Evolutionary conservation across 352 stramenopile genomes (phyloP).

Genomic region (Globisporangium mamillatum): DNA sequence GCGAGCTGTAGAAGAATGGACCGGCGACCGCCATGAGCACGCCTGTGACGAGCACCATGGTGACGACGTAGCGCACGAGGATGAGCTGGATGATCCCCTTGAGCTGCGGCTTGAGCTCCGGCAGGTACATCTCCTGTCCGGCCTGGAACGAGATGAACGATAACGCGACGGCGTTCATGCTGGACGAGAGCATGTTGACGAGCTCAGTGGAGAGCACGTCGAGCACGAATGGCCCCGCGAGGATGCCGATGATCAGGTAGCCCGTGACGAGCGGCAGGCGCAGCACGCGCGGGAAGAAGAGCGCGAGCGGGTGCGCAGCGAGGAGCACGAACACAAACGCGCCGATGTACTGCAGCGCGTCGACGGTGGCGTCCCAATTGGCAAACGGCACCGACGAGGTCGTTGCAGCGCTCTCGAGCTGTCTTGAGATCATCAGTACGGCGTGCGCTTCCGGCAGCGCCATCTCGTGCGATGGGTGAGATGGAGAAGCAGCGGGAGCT

Average conservation of each 20-base stretch:
- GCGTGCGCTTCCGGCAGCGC: not conserved
- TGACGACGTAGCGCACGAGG: constrained; percentile 44
- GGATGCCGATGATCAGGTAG: constrained; percentile 57
- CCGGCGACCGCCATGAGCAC: constrained; percentile 26
- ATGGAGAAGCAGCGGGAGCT: too few relatives aligned
- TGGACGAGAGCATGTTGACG: constrained; percentile 45
- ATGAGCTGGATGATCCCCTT: constrained; percentile 49
- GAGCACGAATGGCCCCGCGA: constrained; percentile 49
- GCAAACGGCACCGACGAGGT: not conserved
- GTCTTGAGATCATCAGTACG: not conserved
- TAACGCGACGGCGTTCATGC: constrained; percentile 46
- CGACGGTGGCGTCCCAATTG: not conserved
- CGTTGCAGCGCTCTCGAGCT: not conserved
- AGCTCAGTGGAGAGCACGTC: constrained; percentile 31
- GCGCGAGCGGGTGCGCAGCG: constrained; percentile 46
- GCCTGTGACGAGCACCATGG: constrained; percentile 51
- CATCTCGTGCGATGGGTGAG: not conserved
- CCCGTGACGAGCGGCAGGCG: constrained; percentile 65
- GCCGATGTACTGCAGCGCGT: not conserved
- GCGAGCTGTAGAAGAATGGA: constrained; percentile 66
- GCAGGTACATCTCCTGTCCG: constrained; percentile 68
- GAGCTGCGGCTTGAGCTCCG: constrained; percentile 58
- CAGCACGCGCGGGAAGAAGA: constrained; percentile 45
- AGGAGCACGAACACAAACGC: not conserved
- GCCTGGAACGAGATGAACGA: constrained; percentile 79